Base-by-base conservation (phyloP, 2,329 filamentous ascomycete species). In the Ceratocystis destructans region DNA sequence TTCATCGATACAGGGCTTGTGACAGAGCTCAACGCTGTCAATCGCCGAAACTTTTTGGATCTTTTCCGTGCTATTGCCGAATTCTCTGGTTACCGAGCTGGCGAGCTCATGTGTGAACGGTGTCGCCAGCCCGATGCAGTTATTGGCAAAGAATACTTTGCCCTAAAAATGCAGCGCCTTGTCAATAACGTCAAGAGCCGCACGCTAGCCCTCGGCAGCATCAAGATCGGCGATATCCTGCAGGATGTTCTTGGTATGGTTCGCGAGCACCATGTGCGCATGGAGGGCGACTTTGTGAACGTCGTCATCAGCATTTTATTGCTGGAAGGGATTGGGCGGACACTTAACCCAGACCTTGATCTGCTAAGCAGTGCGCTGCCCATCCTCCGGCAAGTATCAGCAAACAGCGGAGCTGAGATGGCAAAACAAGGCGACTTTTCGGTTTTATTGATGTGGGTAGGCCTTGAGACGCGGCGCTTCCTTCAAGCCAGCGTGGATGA, bases 281-380 rank as follows among this genome's bases (percentile, higher is more conserved):
- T 99, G 63, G 94, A 99, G 75, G 94, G 94, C 7, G 94, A 99
- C 74, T 99, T 97, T 73, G 91, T 99, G 73, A 99, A 99, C 73
- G 94, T 99, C 3, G 93, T 99, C 37, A 87, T 99, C 67, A 96
- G 90, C 68, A 96, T 97, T 64, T 78, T 99, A 44, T 80, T 99
- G 1, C 80, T 99, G 1, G 94, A 99, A 74, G 94, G 94, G 5
- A 99, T 97, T 72, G 94, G 94, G 0, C 83, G 94, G 69, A 90
- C 82, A 68, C 77, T 99, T 17, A 87, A 97, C 74, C 93, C 94
- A 0, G 81, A 93, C 64, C 79, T 96, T 61, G 94, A 99, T 76
- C 79, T 99, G 12, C 87, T 99, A 70, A 82, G 79, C 72, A 92
- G 90, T 72, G 90, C 92, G 6, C 78, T 99, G 62, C 94, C 94